Evolutionary conservation across 805 yeast species (phyloP).

Genomic region (Nakazawaea peltata): DNA sequence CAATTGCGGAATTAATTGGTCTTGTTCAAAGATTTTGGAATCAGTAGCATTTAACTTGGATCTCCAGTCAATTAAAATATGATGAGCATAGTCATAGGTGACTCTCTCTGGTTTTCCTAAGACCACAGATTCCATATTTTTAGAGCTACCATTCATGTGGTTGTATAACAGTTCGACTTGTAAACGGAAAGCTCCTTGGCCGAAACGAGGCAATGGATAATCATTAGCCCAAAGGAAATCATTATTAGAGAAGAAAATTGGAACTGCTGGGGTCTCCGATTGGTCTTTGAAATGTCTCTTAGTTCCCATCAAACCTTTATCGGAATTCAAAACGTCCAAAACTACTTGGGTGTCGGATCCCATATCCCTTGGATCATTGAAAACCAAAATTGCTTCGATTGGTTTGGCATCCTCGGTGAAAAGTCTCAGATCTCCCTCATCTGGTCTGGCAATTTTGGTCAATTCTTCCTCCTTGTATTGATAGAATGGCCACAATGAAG

Average conservation of each 20-base stretch:
- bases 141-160: conserved; percentile 42
- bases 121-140: conserved; percentile 41
- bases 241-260: conserved; percentile 72
- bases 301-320: conserved; percentile 60
- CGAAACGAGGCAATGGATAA: conserved; percentile 70
- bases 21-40: conserved; percentile 9
- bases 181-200: conserved; percentile 82
- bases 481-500: conserved; percentile 64
- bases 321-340: conserved; percentile 58
- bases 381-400: conserved; percentile 73
- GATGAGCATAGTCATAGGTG: conserved; percentile 80
- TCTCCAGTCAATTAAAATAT: conserved; percentile 52
- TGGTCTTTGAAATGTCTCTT: conserved; percentile 23
- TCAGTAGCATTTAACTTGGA: conserved; percentile 21
- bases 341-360: conserved; percentile 79
- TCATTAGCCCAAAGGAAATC: conserved; percentile 88
- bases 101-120: conserved; percentile 77
- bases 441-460: conserved; percentile 30
- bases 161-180: conserved; percentile 52
- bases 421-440: conserved; percentile 19
- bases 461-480: conserved; percentile 38
- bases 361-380: conserved; percentile 86
- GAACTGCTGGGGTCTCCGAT: conserved; percentile 43
- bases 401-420: conserved; percentile 25
- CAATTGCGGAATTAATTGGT: conserved; percentile 34